Percentiles rank a stretch among this genome's conserved stretches.
phyloP scores from a whole-genome alignment of 2,329 filamentous ascomycete genomes.

The Exophiala lecanii-corni region DNA sequence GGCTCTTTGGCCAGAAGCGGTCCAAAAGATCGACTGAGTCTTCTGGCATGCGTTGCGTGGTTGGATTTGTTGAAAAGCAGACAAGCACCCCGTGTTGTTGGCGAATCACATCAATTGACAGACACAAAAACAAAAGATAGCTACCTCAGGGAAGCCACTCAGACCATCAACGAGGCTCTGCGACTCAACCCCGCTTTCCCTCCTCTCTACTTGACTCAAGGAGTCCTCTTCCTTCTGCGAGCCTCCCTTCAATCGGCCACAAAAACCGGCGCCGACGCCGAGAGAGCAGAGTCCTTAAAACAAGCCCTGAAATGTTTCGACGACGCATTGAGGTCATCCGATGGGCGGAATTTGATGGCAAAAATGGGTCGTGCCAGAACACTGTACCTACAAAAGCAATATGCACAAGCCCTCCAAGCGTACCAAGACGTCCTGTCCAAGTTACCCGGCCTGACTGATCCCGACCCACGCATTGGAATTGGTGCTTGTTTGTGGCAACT shows the following conservation, averaged over 20 bases:
- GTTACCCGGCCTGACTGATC: conserved; percentile 83
- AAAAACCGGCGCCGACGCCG: conserved; percentile 59
- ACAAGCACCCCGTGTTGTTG: conserved; percentile 64
- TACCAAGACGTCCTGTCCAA: conserved; percentile 86
- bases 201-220: conserved; percentile 83
- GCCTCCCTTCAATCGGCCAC: conserved; percentile 77
- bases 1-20: conserved; percentile 65
- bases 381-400: conserved; percentile 80
- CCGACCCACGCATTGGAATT: conserved; percentile 92
- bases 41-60: conserved; percentile 84
- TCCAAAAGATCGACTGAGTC: conserved; percentile 65
- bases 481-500: conserved; percentile 97
- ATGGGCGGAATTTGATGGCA: conserved; percentile 85
- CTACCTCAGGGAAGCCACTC: conserved; percentile 86
- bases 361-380: conserved; percentile 84
- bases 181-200: conserved; percentile 89
- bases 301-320: conserved; percentile 91
- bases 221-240: conserved; percentile 80
- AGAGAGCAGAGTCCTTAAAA: conserved; percentile 72
- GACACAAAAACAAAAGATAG: conserved; percentile 88
- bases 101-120: conserved; percentile 60
- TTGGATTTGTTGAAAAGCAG: conserved; percentile 85
- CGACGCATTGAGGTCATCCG: conserved; percentile 79
- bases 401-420: conserved; percentile 70
- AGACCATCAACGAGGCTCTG: conserved; percentile 89